These are phyloP conservation scores for Cucumis cinereus DNA, from an alignment of 306 rosid genomes.

Conservation along the genomic window DNA sequence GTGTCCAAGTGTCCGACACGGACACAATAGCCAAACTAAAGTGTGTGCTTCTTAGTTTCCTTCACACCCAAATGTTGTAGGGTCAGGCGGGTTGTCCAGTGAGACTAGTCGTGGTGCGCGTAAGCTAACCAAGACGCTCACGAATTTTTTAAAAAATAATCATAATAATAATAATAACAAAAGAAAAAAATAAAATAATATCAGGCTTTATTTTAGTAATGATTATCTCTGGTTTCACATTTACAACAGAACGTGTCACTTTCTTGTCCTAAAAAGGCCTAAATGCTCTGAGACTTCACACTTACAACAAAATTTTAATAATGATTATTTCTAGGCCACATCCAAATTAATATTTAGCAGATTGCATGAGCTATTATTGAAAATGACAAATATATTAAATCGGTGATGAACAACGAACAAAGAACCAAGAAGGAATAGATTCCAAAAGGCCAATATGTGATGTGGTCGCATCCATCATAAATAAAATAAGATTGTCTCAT, in stretches of 20 bases:
- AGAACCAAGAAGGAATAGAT: background rate
- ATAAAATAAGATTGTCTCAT: background rate
- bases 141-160: too few species aligned
- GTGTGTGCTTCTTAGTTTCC: too few species aligned
- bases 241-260: background rate
- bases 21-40: too few species aligned
- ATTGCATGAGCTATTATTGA: background rate
- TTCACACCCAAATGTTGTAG: too few species aligned
- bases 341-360: background rate
- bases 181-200: too few species aligned
- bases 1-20: too few species aligned
- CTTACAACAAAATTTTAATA: too few species aligned
- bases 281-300: background rate
- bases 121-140: too few species aligned
- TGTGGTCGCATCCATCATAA: background rate
- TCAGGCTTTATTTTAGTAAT: background rate
- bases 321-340: background rate
- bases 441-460: background rate
- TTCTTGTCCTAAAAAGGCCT: background rate
- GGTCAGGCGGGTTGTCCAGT: too few species aligned
- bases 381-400: background rate
- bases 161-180: too few species aligned
- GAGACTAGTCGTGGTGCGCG: too few species aligned
- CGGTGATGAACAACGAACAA: background rate
- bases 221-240: background rate